Evolutionary conservation across 768 basidiomycete genomes (phyloP).

Genomic region (Boletus rex-veris): DNA sequence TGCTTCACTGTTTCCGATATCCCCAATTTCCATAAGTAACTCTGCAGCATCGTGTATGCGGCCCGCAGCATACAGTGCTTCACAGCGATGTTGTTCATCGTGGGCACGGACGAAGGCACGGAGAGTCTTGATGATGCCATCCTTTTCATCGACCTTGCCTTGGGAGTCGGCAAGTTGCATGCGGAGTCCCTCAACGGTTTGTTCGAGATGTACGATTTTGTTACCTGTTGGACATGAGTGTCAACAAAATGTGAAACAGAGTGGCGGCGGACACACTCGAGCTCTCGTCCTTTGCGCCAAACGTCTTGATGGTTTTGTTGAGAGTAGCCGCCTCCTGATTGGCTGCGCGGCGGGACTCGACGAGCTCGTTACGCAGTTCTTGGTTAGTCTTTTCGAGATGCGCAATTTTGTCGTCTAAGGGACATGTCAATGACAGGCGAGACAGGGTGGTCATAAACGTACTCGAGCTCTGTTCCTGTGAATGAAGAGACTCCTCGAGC

Average conservation of each 20-base stretch:
- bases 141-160: neutral
- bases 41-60: constrained; percentile 1
- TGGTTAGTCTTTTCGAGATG: neutral
- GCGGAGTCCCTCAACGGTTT: neutral
- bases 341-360: neutral
- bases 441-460: neutral
- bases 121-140: neutral
- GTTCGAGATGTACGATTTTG: neutral
- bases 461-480: neutral
- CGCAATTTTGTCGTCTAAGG: neutral
- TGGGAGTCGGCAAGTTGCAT: neutral
- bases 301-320: neutral
- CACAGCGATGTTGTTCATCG: constrained; percentile 1
- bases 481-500: neutral
- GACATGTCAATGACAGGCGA: neutral
- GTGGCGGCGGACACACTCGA: neutral
- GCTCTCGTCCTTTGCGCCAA: neutral
- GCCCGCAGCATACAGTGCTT: constrained; percentile 1
- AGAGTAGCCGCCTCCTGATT: neutral
- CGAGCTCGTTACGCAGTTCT: neutral
- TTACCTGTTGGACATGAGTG: neutral
- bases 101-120: neutral
- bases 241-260: neutral
- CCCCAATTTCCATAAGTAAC: neutral
- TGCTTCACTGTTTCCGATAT: neutral